Percentiles rank a stretch among this genome's conserved stretches.
Evolutionary conservation across 495 filamentous ascomycete species (phyloP).

Genomic region (Aspergillus carlsbadensis): DNA sequence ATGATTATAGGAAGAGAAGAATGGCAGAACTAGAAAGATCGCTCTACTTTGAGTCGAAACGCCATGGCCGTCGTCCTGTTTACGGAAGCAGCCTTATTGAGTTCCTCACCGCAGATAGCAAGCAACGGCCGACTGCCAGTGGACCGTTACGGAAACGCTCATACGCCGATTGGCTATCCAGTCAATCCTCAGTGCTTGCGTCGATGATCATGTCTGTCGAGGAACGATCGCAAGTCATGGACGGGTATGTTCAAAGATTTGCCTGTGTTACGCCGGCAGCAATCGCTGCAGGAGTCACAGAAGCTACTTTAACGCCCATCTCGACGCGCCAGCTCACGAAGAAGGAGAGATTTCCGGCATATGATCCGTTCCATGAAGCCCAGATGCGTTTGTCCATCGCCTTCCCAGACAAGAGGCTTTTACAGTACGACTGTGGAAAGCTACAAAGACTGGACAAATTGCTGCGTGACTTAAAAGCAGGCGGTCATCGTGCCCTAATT

Average conservation of each 20-base stretch:
- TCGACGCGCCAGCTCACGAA: constrained; percentile 52
- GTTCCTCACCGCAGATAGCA: constrained; percentile 62
- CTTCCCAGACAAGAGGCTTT: constrained; percentile 90
- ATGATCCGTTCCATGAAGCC: constrained; percentile 91
- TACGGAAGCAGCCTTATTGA: constrained; percentile 77
- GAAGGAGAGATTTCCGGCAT: constrained; percentile 52
- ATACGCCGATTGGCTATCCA: constrained; percentile 70
- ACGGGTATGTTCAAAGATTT: constrained; percentile 79
- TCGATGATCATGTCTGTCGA: constrained; percentile 72
- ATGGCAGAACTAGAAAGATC: constrained; percentile 79
- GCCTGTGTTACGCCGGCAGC: constrained; percentile 88
- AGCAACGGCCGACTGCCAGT: constrained; percentile 40
- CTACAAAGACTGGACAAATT: constrained; percentile 87
- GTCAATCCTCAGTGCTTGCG: constrained; percentile 64
- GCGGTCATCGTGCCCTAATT: constrained; percentile 90
- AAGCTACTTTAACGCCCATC: constrained; percentile 65
- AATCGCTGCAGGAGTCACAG: constrained; percentile 72
- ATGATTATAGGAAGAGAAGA: constrained; percentile 64
- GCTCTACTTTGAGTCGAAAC: constrained; percentile 76
- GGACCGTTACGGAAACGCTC: constrained; percentile 41
- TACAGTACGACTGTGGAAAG: constrained; percentile 98
- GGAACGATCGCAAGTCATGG: constrained; percentile 66
- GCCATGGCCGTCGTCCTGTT: constrained; percentile 76
- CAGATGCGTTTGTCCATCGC: constrained; percentile 92
- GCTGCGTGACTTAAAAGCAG: constrained; percentile 81